Evolutionary conservation across 2,329 filamentous ascomycete species (phyloP), one percentile per base, ranked within the genome.

Genomic region (Colletotrichum sp.): DNA sequence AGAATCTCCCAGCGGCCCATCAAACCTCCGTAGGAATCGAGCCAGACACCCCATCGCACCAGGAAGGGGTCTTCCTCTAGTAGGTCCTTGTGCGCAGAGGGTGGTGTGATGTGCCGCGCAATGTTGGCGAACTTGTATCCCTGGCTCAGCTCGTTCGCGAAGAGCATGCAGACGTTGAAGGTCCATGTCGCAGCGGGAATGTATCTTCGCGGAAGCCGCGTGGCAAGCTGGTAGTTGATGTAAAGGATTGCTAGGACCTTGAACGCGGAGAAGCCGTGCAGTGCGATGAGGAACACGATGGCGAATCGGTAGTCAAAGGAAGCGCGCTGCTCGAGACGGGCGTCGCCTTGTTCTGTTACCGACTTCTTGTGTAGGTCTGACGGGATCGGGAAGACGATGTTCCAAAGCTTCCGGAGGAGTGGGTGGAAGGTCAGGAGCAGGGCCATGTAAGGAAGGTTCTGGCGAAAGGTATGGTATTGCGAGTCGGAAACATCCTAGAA

Each of bases 1-100:
- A 98, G 90, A n/a, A 99, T 93, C 83, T 99, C 95, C 97, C 97
- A 99, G 75, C 96, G 91, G 0, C 93, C 89, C 82, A 98, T 93
- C n/a, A 99, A 87, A 1, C 97, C 97, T 9, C 95, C 93, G 78
- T 94, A 93, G 68, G 90, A 88, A 84, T 99, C 97, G 18, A 99
- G 87, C 87, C 91, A 94, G 58, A 88, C 87, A 9, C 93, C 96
- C 88, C 93, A 93, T 24, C 88, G 87, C 38, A 91, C 86, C 52
- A 93, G 82, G 3, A 83, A 74, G 9, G 87, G 85, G 21, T 87
- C 85, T 12, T 87, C 83, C 2, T 86, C 84, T 1, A 84, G 79
- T 26, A 84, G 24, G 21, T 30, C 61, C 63, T 55, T 64, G 32
- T 80, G 72, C 36, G 81, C 81, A 3, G 82, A 69, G 6, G 82